These are phyloP conservation scores for Mycogone perniciosa DNA, from an alignment of 2,329 filamentous ascomycete species.

Conservation along the genomic window DNA sequence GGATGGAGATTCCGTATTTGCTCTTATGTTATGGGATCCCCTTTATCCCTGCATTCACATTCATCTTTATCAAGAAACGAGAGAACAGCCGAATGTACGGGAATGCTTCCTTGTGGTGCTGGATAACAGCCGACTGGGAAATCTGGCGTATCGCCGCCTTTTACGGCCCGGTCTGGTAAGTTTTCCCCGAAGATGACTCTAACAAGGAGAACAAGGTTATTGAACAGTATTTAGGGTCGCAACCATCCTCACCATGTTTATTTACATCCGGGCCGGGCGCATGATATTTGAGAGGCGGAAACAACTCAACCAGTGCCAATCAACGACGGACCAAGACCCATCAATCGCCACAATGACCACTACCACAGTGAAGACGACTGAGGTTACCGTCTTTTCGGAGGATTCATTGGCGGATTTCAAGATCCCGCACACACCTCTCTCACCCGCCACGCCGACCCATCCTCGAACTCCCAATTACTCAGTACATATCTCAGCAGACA, in stretches of 20 bases:
- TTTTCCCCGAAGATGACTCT: not conserved
- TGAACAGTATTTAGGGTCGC: slow-evolving; percentile 41
- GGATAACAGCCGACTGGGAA: slow-evolving; percentile 62
- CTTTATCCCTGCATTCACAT: slow-evolving; percentile 60
- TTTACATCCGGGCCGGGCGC: slow-evolving; percentile 60
- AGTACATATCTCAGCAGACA: slow-evolving; percentile 42
- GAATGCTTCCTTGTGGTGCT: slow-evolving; percentile 74
- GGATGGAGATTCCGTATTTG: slow-evolving; percentile 66
- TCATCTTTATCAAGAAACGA: slow-evolving; percentile 54
- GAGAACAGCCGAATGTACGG: slow-evolving; percentile 59
- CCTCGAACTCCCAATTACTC: slow-evolving; percentile 35
- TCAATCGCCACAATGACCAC: slow-evolving; percentile 40
- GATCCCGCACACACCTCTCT: slow-evolving; percentile 12
- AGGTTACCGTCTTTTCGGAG: slow-evolving; percentile 58
- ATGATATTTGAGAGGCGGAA: slow-evolving; percentile 63
- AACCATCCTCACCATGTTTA: slow-evolving; percentile 54
- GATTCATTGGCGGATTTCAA: slow-evolving; percentile 16
- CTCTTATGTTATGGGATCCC: slow-evolving; percentile 66
- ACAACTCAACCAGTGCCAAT: slow-evolving; percentile 51
- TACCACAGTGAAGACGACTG: slow-evolving; percentile 46
- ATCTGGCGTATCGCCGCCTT: slow-evolving; percentile 67
- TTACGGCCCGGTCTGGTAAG: slow-evolving; percentile 65
- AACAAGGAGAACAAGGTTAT: not conserved
- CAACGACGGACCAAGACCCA: slow-evolving; percentile 39
- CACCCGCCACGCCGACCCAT: slow-evolving; percentile 6